Evolutionary conservation across 768 basidiomycete species (phyloP).

Genomic region (Serendipita indica): DNA sequence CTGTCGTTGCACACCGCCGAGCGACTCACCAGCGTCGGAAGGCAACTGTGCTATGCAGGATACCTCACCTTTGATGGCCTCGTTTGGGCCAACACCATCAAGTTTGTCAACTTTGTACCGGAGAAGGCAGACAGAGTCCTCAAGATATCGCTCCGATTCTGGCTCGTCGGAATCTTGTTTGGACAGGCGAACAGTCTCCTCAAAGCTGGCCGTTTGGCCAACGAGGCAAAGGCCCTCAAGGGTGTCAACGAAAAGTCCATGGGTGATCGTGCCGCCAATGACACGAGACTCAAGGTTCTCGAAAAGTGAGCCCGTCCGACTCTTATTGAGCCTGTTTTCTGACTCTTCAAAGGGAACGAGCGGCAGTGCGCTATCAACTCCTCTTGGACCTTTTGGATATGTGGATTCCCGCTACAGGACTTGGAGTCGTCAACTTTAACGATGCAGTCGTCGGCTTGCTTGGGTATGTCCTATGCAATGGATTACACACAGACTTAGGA

Average conservation of each 20-base stretch:
- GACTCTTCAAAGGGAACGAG: conserved; percentile 35
- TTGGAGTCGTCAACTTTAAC: conserved; percentile 60
- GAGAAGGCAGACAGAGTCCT: conserved; percentile 44
- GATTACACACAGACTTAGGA: too few relatives aligned
- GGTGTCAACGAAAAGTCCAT: conserved; percentile 20
- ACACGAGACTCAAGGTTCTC: conserved; percentile 10
- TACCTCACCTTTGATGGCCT: conserved; percentile 74
- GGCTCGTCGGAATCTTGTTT: conserved; percentile 75
- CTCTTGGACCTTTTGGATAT: conserved; percentile 73
- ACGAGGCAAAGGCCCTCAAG: conserved; percentile 41
- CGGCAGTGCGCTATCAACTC: conserved; percentile 61
- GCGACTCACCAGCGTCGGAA: conserved; percentile 59
- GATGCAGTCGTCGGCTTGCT: conserved; percentile 76
- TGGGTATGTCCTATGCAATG: conserved; percentile 42
- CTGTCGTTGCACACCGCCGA: conserved; percentile 36
- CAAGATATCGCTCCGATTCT: conserved; percentile 64
- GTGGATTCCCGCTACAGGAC: conserved; percentile 75
- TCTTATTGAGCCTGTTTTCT: conserved; percentile 11
- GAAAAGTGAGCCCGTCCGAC: conserved; percentile 25
- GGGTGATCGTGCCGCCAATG: conserved; percentile 17
- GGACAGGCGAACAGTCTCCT: conserved; percentile 55
- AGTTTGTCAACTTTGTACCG: conserved; percentile 45
- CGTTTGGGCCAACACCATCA: conserved; percentile 63
- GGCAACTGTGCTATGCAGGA: conserved; percentile 79
- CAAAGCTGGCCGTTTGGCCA: conserved; percentile 49